phyloP scores from a whole-genome alignment of 805 yeast genomes.

The Dipodascus albidus region DNA sequence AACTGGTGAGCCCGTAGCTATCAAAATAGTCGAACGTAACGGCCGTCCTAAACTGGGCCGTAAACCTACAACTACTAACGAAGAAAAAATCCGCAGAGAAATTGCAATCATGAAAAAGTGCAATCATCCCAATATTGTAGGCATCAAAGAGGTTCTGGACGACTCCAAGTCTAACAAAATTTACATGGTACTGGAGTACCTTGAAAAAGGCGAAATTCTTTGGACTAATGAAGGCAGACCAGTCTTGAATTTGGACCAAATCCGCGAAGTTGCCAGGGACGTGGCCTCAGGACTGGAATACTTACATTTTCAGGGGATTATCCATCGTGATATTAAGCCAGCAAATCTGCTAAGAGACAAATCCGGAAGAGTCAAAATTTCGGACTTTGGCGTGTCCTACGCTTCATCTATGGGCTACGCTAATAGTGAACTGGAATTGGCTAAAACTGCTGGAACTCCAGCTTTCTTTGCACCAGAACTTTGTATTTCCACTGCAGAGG shows the following conservation, averaged over 20 bases:
- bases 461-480: constrained; percentile 89
- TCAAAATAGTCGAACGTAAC: constrained; percentile 78
- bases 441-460: constrained; percentile 96
- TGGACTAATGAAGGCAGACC: constrained; percentile 68
- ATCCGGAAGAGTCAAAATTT: constrained; percentile 71
- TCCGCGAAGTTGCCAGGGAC: constrained; percentile 67
- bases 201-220: constrained; percentile 80
- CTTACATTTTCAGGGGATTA: constrained; percentile 78
- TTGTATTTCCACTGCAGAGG: constrained; percentile 17
- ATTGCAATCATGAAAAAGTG: constrained; percentile 91
- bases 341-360: constrained; percentile 70
- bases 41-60: constrained; percentile 43
- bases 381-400: constrained; percentile 95
- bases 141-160: constrained; percentile 76
- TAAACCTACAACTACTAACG: constrained; percentile 40
- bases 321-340: constrained; percentile 93
- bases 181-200: constrained; percentile 79
- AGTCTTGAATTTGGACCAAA: constrained; percentile 50
- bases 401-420: constrained; percentile 38
- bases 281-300: constrained; percentile 83
- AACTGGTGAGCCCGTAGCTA: constrained; percentile 60
- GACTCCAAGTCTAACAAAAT: constrained; percentile 76
- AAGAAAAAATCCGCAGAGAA: constrained; percentile 70
- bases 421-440: constrained; percentile 66
- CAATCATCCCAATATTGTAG: constrained; percentile 86